phyloP scores from a whole-genome alignment of 805 yeast genomes.

The Clavispora phyllophila region DNA sequence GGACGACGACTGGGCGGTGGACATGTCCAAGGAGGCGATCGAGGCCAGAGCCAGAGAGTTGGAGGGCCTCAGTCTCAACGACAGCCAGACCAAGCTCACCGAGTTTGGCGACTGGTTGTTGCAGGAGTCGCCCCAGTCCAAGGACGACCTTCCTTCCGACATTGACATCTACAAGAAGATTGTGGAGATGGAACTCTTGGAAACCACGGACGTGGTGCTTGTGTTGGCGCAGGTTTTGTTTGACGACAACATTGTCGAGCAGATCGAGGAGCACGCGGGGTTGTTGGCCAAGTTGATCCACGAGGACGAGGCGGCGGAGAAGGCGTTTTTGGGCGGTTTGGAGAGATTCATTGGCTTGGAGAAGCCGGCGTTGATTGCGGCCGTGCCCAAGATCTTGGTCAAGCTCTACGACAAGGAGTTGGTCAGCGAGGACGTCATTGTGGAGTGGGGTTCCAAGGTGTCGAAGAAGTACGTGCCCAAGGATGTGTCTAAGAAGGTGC shows the following conservation, averaged over 20 bases:
- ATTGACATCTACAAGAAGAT: constrained; percentile 91
- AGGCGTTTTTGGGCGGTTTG: constrained; percentile 89
- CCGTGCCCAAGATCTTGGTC: constrained; percentile 77
- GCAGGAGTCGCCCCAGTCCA: constrained; percentile 40
- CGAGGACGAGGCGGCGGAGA: constrained; percentile 61
- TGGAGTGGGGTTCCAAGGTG: constrained; percentile 84
- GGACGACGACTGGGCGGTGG: constrained; percentile 97
- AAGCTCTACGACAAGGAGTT: constrained; percentile 79
- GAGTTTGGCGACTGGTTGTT: constrained; percentile 89
- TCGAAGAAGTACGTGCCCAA: constrained; percentile 92
- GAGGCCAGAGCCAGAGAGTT: constrained; percentile 85
- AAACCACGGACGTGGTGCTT: constrained; percentile 73
- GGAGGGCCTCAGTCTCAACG: constrained; percentile 55
- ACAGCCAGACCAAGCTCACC: constrained; percentile 50
- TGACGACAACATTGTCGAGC: constrained; percentile 66
- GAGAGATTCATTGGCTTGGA: constrained; percentile 88
- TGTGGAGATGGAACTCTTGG: constrained; percentile 66
- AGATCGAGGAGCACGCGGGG: constrained; percentile 75
- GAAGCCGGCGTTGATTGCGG: constrained; percentile 61
- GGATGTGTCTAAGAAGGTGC: constrained; percentile 86
- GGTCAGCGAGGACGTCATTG: constrained; percentile 74
- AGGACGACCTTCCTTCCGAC: constrained; percentile 66
- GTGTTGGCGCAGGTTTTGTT: constrained; percentile 90
- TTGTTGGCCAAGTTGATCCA: constrained; percentile 73
- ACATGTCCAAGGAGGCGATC: constrained; percentile 93